Percentiles rank a stretch among this genome's conserved stretches.
These are phyloP conservation scores for Elaeis oleifera DNA, from an alignment of 202 grass and related monocot genomes.

Conservation along the genomic window DNA sequence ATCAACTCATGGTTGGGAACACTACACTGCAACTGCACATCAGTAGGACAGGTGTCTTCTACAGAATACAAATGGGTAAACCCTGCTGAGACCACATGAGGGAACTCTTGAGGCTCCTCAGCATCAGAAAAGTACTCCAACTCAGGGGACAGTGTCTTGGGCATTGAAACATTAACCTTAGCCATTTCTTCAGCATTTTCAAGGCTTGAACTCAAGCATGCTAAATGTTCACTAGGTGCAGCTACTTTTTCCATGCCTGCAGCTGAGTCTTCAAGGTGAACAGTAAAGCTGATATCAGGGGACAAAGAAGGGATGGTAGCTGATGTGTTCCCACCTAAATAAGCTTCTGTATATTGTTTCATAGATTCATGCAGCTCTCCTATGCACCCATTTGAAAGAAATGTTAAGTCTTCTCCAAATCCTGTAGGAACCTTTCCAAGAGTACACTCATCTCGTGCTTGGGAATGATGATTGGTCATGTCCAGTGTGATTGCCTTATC, in stretches of 20 bases:
- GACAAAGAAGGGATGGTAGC: not conserved
- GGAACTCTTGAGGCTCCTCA: conserved; percentile 7
- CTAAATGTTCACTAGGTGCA: too few species aligned
- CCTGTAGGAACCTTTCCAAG: conserved; percentile 28
- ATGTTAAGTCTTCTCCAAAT: conserved; percentile 28
- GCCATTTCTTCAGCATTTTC: conserved; percentile 30
- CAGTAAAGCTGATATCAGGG: too few species aligned
- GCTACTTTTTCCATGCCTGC: too few species aligned
- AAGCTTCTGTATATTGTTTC: conserved; percentile 28
- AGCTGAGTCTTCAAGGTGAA: too few species aligned
- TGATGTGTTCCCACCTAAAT: conserved; percentile 29
- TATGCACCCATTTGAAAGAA: conserved; percentile 24
- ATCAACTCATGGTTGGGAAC: conserved; percentile 15
- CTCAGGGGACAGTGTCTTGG: conserved; percentile 21
- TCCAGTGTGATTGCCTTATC: conserved; percentile 17
- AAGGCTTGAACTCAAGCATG: conserved; percentile 10
- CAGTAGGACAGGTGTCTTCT: conserved; percentile 19
- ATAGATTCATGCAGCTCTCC: conserved; percentile 22
- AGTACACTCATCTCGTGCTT: conserved; percentile 20
- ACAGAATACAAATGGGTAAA: conserved; percentile 16
- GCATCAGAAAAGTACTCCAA: conserved; percentile 16
- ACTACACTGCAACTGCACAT: conserved; percentile 21
- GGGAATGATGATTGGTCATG: conserved; percentile 10
- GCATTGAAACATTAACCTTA: conserved; percentile 11
- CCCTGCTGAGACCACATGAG: conserved; percentile 4